Percentiles rank a stretch among this genome's conserved stretches.
phyloP scores from a whole-genome alignment of 2,329 filamentous ascomycete species.

The Pseudocercospora ulei region DNA sequence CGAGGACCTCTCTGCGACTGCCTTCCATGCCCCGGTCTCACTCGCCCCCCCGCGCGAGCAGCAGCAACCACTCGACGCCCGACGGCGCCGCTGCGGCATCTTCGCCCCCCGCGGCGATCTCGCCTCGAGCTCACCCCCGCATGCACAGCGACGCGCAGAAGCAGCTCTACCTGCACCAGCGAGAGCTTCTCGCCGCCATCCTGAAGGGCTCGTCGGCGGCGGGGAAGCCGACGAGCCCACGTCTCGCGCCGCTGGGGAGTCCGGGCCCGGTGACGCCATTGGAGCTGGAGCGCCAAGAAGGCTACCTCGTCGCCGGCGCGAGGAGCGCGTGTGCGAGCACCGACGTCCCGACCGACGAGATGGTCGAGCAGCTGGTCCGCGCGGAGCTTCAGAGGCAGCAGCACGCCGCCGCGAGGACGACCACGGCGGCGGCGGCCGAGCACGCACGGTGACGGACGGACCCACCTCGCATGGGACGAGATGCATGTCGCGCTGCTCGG shows the following conservation, averaged over 20 bases:
- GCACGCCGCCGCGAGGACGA: too few species aligned
- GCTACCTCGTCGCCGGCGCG: slow-evolving; percentile 42
- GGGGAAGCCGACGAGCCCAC: slow-evolving; percentile 42
- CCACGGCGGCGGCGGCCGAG: neutral
- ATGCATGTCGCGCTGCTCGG: too few species aligned
- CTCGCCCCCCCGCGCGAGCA: slow-evolving; percentile 43
- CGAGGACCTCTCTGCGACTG: slow-evolving; percentile 37
- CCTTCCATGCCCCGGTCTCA: slow-evolving; percentile 46
- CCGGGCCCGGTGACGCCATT: slow-evolving; percentile 47
- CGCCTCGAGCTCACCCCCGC: slow-evolving; percentile 38
- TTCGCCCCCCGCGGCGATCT: slow-evolving; percentile 39
- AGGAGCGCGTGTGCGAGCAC: slow-evolving; percentile 22
- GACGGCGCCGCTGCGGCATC: slow-evolving; percentile 32
- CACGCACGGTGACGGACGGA: neutral
- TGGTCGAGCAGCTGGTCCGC: slow-evolving; percentile 43
- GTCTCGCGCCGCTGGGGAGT: slow-evolving; percentile 43
- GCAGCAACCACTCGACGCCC: slow-evolving; percentile 35
- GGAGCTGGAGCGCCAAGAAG: slow-evolving; percentile 40
- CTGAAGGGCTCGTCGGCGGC: slow-evolving; percentile 21
- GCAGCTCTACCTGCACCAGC: slow-evolving; percentile 43
- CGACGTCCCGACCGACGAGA: slow-evolving; percentile 31
- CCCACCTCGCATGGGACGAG: too few species aligned
- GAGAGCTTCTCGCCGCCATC: slow-evolving; percentile 34
- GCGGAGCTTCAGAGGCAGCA: slow-evolving; percentile 36
- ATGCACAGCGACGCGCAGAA: slow-evolving; percentile 44